Evolutionary conservation across 192 early-diverging fungal species (phyloP), one percentile per base, ranked within the genome.

Genomic region (Coemansia sp.): DNA sequence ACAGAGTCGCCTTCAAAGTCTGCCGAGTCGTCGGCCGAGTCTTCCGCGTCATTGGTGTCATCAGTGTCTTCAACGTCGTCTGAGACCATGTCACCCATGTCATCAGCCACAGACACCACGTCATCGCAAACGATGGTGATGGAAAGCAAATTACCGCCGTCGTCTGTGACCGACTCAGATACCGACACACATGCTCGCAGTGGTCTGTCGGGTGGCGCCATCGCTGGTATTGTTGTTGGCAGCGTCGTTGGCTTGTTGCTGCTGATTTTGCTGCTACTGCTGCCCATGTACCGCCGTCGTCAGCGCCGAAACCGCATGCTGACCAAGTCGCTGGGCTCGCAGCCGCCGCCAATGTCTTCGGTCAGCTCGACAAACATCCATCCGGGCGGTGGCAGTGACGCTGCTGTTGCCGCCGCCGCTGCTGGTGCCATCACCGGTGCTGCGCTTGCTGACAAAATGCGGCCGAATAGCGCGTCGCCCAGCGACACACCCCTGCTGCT

Each of bases 401-500:
- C 45, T 1, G 62, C 61, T 0, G 58, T 65, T 23, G 61, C 62
- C 0, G 57, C 58, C 25, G 54, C 25, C 5, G 50, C 52, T 19
- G 60, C 57, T 15, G 56, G 43, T 1, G 64, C 53, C 2, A 38
- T 56, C 12, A 43, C 29, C 1, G 10, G 51, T 35, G 19, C 25
- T 23, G 50, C 22, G 7, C 24, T 49, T 6, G 21, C 11, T 37
- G 65, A 67, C 59, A 67, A 72, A 39, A 55, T 32, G 11, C 76
- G 60, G 15, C 47, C 62, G 22, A 25, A 52, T 12, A 51, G 64
- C 55, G 24, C 25, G 22, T 65, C 73, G 50, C 70, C 70, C 10
- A 68, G 60, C 61, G 76, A 79, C 57, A 72, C 70, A 23, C 70
- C 76, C 29, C 67, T 79, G 60, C 60, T 79, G 35, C 22, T 79